Percentiles rank a stretch among this genome's conserved stretches.
These are phyloP conservation scores for Neonectria magnoliae DNA, from an alignment of 2,329 filamentous ascomycete species.

Conservation along the genomic window DNA sequence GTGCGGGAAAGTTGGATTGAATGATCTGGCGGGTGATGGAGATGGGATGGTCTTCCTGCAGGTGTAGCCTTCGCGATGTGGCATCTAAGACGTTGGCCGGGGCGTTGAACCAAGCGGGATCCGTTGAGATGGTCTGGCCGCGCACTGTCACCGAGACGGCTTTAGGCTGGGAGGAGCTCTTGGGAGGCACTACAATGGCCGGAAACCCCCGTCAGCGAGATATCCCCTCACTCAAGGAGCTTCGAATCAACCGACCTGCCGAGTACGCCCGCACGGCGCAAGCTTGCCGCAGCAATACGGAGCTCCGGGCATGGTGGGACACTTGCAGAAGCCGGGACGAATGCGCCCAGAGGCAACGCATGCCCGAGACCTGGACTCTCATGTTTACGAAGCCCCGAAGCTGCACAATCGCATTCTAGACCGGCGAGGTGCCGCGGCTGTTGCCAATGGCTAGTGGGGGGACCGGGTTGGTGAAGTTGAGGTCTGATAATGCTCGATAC, in stretches of 20 bases:
- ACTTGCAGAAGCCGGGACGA: slow-evolving; percentile 33
- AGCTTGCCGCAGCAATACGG: slow-evolving; percentile 34
- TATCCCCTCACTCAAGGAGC: slow-evolving; percentile 14
- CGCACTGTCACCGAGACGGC: slow-evolving; percentile 63
- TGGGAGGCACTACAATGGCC: slow-evolving; percentile 30
- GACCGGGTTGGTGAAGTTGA: slow-evolving; percentile 1
- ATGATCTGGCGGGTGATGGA: slow-evolving; percentile 92
- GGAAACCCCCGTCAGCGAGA: slow-evolving; percentile 34
- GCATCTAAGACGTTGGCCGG: slow-evolving; percentile 78
- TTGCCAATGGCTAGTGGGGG: slow-evolving; percentile 17
- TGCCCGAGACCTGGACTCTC: slow-evolving; percentile 38
- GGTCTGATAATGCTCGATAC: not conserved
- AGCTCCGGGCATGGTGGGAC: slow-evolving; percentile 37
- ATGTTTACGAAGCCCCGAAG: slow-evolving; percentile 34
- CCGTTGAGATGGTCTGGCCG: slow-evolving; percentile 65
- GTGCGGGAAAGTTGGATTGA: slow-evolving; percentile 82
- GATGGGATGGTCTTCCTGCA: slow-evolving; percentile 90
- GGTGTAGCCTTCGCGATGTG: slow-evolving; percentile 82
- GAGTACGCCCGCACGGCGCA: slow-evolving; percentile 40
- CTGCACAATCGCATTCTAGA: slow-evolving; percentile 34
- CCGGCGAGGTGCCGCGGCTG: slow-evolving; percentile 7
- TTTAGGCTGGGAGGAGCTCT: slow-evolving; percentile 41
- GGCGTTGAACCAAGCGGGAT: slow-evolving; percentile 85
- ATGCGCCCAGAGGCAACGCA: slow-evolving; percentile 43
- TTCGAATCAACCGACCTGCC: slow-evolving; percentile 37